Evolutionary conservation across 2,329 filamentous ascomycete genomes (phyloP).

Genomic region (Diaporthe sp.): DNA sequence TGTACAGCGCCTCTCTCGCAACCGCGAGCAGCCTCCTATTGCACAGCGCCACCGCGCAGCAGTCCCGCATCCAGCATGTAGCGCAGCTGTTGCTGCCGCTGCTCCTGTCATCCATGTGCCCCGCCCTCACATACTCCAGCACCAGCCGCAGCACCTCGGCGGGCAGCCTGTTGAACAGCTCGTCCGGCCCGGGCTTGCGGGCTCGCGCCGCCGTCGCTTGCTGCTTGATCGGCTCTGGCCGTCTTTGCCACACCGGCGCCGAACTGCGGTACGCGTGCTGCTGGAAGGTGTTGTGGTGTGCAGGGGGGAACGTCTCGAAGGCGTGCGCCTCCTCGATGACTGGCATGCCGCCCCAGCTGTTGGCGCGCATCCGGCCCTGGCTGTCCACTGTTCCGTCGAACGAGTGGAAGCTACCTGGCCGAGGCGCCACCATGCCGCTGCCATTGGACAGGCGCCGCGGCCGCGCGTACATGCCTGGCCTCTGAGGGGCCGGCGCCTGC

Average conservation of each 20-base stretch:
- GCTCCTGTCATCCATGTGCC: slow-evolving; percentile 59
- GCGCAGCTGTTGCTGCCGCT: slow-evolving; percentile 67
- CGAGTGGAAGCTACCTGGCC: slow-evolving; percentile 47
- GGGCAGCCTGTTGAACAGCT: slow-evolving; percentile 65
- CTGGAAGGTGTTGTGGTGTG: slow-evolving; percentile 19
- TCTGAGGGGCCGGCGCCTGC: background rate
- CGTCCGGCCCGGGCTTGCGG: slow-evolving; percentile 55
- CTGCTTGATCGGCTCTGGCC: slow-evolving; percentile 44
- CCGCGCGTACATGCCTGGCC: slow-evolving; percentile 37
- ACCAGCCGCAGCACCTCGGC: slow-evolving; percentile 69
- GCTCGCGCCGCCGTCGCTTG: background rate
- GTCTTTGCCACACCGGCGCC: slow-evolving; percentile 9
- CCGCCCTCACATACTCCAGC: slow-evolving; percentile 61
- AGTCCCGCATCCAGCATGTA: slow-evolving; percentile 74
- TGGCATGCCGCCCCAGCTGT: slow-evolving; percentile 43
- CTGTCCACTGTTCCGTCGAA: slow-evolving; percentile 44
- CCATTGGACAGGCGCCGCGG: slow-evolving; percentile 41
- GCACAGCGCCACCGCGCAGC: slow-evolving; percentile 60
- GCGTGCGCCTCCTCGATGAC: slow-evolving; percentile 38
- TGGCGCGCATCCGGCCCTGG: slow-evolving; percentile 39
- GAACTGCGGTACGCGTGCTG: slow-evolving; percentile 20
- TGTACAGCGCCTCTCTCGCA: slow-evolving; percentile 64
- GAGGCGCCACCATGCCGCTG: slow-evolving; percentile 30
- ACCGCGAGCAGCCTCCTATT: slow-evolving; percentile 63
- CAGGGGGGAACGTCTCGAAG: slow-evolving; percentile 12